phyloP scores from a whole-genome alignment of 1,284 basidiomycete species.

The Ceratobasidium theobromae region DNA sequence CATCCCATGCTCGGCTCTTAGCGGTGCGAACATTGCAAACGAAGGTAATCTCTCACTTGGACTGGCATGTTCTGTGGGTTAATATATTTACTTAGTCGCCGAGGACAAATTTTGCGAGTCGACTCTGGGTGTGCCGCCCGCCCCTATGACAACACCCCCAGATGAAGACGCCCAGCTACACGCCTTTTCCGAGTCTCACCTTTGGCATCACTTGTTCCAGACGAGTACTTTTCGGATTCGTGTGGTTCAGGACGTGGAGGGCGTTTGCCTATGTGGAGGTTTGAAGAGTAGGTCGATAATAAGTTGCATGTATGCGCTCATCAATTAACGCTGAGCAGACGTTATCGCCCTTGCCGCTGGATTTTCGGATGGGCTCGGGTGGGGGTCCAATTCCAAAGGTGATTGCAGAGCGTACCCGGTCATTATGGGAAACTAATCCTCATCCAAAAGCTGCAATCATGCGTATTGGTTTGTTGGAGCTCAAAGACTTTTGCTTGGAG shows the following conservation, averaged over 20 bases:
- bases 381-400: constrained; percentile 51
- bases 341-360: constrained; percentile 51
- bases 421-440: not conserved
- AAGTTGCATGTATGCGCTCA: not conserved
- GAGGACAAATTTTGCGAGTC: constrained; percentile 58
- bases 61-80: not conserved
- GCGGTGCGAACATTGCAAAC: constrained; percentile 59
- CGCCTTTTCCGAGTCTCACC: constrained; percentile 32
- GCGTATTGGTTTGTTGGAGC: constrained; percentile 53
- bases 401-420: not conserved
- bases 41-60: constrained; percentile 44
- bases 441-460: constrained; percentile 49
- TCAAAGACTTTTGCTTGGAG: constrained; percentile 52
- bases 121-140: constrained; percentile 53
- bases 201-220: constrained; percentile 50
- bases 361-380: constrained; percentile 48
- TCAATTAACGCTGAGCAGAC: constrained; percentile 36
- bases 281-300: constrained; percentile 43
- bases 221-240: constrained; percentile 46
- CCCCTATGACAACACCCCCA: constrained; percentile 39
- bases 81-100: constrained; percentile 44
- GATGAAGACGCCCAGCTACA: constrained; percentile 32
- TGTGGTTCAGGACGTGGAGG: constrained; percentile 48
- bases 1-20: constrained; percentile 52
- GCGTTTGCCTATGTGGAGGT: constrained; percentile 50